Base-by-base conservation (phyloP, 2,329 filamentous ascomycete genomes). In the Colletotrichum melonis region DNA sequence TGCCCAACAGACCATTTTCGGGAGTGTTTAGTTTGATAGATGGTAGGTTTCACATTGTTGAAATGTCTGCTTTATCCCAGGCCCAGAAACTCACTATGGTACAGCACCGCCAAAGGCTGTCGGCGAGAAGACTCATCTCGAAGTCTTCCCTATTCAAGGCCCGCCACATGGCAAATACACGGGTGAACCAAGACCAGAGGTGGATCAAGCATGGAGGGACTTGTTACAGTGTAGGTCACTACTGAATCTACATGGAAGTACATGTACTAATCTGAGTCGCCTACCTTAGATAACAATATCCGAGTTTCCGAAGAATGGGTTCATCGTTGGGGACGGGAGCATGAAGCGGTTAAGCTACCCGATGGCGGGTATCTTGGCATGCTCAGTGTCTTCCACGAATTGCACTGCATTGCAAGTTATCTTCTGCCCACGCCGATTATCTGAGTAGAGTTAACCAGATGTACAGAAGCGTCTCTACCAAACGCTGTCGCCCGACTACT, bases 361-460 rank as follows among this genome's bases (percentile, higher is more conserved):
- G 72, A 74, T 16, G 72, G 72, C 8, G 72, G 72, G n/a, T 72
- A 74, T n/a, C 69, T 72, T 4, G 72, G 72, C 14, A 74, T 74
- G 72, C 38, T 74, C 7, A 74, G 72, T 14, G 68, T 72, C 12
- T 74, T 74, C 19, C 72, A 74, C 22, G 72, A 74, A 42, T 57
- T 74, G 32, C 72, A 74, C 38, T 74, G 72, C 26, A 74, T 74
- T 8, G 72, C 72, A 32, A 22, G 63, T 55, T 6, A 35, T 8
- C 7, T 9, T 5, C 35, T 6, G 24, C 24, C 16, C 6, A 19
- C 7, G 2, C 32, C 5, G 49, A 14, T n/a, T 1, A n/a, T 7
- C 0, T 19, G 14, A 14, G 19, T 28, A 24, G 24, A 12, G 49
- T 59, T 74, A 26, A 74, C 12, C 7, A 7, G 3, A 8, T 4